phyloP scores from a whole-genome alignment of 164 flowering plant species.

The Stephania yunnanensis region DNA sequence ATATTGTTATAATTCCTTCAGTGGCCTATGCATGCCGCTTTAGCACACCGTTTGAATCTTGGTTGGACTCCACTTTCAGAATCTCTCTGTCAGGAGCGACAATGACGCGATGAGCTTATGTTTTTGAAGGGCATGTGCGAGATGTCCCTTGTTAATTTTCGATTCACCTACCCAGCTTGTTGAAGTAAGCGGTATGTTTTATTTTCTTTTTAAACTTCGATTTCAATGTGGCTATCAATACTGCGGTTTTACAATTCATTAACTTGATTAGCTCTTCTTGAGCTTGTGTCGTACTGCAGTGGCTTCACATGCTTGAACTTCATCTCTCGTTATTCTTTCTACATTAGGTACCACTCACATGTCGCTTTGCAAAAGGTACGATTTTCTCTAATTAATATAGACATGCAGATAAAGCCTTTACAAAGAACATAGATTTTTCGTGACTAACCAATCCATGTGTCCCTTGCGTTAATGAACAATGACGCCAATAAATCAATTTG shows the following conservation, averaged over 20 bases:
- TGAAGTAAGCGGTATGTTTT: neutral
- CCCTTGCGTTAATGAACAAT: no score
- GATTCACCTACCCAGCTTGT: neutral
- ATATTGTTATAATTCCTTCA: neutral
- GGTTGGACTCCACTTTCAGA: neutral
- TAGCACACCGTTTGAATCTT: neutral
- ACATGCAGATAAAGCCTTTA: neutral
- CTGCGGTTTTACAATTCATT: no score
- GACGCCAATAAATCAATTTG: no score
- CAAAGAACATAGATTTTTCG: no score
- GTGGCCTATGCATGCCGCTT: neutral
- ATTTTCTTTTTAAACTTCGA: no score
- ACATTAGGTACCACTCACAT: neutral
- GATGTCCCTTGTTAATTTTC: neutral
- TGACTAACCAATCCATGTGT: no score
- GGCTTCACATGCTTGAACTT: no score
- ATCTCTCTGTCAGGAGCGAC: neutral
- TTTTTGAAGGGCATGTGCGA: neutral
- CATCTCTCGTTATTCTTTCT: neutral
- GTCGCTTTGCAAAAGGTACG: neutral
- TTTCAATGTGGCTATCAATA: no score
- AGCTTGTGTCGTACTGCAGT: no score
- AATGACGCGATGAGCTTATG: neutral
- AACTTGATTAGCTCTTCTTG: no score
- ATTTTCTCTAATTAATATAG: neutral